phyloP scores from a whole-genome alignment of 768 basidiomycete species.

The Rhizopogon vinicolor region DNA sequence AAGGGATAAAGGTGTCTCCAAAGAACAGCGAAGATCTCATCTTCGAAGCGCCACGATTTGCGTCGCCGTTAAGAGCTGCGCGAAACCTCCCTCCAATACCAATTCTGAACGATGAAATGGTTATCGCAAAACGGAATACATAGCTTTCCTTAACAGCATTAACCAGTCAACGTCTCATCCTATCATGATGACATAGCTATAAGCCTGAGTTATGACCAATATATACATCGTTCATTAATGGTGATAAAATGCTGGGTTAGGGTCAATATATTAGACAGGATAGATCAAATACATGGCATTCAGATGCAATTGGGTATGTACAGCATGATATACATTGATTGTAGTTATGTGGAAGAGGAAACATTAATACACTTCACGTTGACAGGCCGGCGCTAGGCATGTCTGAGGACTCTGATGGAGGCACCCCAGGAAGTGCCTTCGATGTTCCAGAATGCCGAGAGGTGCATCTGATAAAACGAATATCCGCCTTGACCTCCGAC shows the following conservation, averaged over 20 bases:
- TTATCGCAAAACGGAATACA: slow-evolving; percentile 52
- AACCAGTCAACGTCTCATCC: slow-evolving; percentile 39
- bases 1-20: slow-evolving; percentile 41
- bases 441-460: slow-evolving; percentile 7
- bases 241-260: background rate
- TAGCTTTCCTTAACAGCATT: slow-evolving; percentile 33
- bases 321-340: background rate
- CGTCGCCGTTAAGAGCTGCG: slow-evolving; percentile 40
- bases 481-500: slow-evolving; percentile 1
- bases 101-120: slow-evolving; percentile 20
- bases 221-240: no score
- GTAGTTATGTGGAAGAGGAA: background rate
- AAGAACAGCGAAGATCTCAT: slow-evolving; percentile 39
- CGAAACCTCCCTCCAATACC: slow-evolving; percentile 30
- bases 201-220: no score
- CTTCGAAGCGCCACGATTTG: slow-evolving; percentile 19
- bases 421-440: slow-evolving; percentile 3
- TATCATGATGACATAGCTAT: slow-evolving; percentile 3
- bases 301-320: background rate
- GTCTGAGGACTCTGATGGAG: slow-evolving; percentile 4
- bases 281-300: background rate
- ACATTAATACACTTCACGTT: background rate
- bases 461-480: slow-evolving; percentile 3
- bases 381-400: background rate
- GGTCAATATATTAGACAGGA: background rate